A percentile compares a stretch with the other conserved stretches of the same genome.
These are phyloP conservation scores for Boletus vinaceobasis DNA, from an alignment of 768 basidiomycete genomes.

Conservation along the genomic window DNA sequence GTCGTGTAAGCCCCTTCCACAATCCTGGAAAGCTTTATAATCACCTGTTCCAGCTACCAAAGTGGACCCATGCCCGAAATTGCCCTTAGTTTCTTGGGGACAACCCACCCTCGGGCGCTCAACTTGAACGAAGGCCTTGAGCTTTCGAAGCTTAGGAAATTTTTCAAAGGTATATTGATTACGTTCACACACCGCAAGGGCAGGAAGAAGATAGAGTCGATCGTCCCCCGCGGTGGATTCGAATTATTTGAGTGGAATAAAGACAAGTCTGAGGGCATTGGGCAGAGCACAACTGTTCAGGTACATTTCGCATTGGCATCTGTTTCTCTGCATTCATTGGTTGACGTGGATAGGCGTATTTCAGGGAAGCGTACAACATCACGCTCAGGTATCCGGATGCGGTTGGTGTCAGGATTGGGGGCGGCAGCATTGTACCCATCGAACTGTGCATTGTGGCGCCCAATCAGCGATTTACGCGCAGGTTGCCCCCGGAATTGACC, in stretches of 20 bases:
- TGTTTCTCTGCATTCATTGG: background rate
- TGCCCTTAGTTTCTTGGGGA: slow-evolving; percentile 30
- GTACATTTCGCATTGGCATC: slow-evolving; percentile 28
- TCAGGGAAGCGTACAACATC: slow-evolving; percentile 32
- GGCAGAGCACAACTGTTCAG: slow-evolving; percentile 34
- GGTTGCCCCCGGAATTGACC: slow-evolving; percentile 37
- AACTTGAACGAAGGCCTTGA: slow-evolving; percentile 17
- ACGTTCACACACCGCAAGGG: slow-evolving; percentile 26
- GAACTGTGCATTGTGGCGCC: slow-evolving; percentile 46
- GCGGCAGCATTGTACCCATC: slow-evolving; percentile 43
- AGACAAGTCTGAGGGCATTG: slow-evolving; percentile 12
- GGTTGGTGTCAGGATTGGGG: slow-evolving; percentile 36
- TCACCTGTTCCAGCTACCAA: slow-evolving; percentile 22
- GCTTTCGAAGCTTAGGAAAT: slow-evolving; percentile 35
- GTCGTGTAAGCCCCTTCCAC: slow-evolving; percentile 35
- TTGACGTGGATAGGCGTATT: slow-evolving; percentile 38
- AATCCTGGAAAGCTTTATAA: background rate
- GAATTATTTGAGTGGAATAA: slow-evolving; percentile 40
- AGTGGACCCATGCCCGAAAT: slow-evolving; percentile 25
- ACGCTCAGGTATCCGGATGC: slow-evolving; percentile 32
- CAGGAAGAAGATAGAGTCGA: slow-evolving; percentile 35
- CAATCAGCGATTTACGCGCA: slow-evolving; percentile 49
- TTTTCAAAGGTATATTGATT: slow-evolving; percentile 37
- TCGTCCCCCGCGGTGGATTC: slow-evolving; percentile 38
- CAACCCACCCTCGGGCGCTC: slow-evolving; percentile 30